These are phyloP conservation scores for Plasmodium gallinaceum DNA, from an alignment of 169 alveolate species.

Conservation along the genomic window DNA sequence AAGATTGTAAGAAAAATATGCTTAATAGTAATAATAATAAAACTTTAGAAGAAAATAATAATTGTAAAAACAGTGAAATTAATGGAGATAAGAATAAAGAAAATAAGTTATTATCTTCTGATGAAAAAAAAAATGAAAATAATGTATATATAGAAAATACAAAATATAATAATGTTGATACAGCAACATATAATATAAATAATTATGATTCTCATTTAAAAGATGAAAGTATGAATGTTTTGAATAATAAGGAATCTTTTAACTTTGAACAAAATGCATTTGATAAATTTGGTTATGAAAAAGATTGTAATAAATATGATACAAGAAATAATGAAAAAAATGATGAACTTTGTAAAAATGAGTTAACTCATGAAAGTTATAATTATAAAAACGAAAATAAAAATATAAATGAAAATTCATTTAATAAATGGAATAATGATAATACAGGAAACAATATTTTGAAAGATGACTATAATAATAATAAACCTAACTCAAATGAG, in stretches of 20 bases:
- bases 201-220: too few species aligned
- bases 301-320: neutral
- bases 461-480: neutral
- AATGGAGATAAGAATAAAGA: neutral
- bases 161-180: neutral
- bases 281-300: slow-evolving; percentile 3
- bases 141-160: neutral
- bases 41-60: neutral
- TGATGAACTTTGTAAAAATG: slow-evolving; percentile 18
- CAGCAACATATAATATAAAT: too few species aligned
- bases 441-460: neutral
- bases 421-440: neutral
- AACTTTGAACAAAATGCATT: neutral
- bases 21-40: neutral
- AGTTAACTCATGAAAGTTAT: neutral
- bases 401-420: neutral
- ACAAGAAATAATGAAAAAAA: neutral
- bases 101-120: neutral
- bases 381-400: neutral
- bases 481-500: neutral
- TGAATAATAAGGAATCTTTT: neutral
- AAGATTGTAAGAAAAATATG: neutral
- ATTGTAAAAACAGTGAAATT: neutral
- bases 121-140: neutral
- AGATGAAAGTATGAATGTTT: too few species aligned